phyloP scores from a whole-genome alignment of 768 basidiomycete genomes.

The Gautieria morchelliformis region DNA sequence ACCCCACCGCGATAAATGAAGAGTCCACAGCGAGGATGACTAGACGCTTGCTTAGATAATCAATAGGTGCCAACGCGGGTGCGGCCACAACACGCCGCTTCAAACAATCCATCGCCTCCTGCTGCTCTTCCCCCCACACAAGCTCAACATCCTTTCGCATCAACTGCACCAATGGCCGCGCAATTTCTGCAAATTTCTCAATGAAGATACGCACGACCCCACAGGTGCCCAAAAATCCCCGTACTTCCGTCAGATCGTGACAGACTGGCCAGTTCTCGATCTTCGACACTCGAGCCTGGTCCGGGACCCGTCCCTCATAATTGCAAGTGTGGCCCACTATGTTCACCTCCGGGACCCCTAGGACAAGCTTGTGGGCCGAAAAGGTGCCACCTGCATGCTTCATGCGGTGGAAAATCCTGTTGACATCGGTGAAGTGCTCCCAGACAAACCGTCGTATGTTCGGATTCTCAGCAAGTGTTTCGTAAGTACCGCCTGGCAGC shows the following conservation, averaged over 20 bases:
- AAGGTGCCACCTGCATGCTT: slow-evolving; percentile 29
- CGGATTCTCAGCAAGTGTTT: slow-evolving; percentile 28
- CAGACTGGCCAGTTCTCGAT: slow-evolving; percentile 16
- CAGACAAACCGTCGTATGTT: slow-evolving; percentile 28
- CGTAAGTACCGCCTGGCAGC: slow-evolving; percentile 20
- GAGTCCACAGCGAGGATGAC: slow-evolving; percentile 18
- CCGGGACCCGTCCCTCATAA: slow-evolving; percentile 22
- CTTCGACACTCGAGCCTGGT: slow-evolving; percentile 18
- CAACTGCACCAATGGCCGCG: slow-evolving; percentile 13
- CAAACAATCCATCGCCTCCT: slow-evolving; percentile 6
- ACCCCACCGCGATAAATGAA: slow-evolving; percentile 15
- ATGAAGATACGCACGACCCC: slow-evolving; percentile 17
- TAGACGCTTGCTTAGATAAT: slow-evolving; percentile 8
- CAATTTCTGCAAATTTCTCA: slow-evolving; percentile 14
- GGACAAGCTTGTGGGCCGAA: slow-evolving; percentile 24
- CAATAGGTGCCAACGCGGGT: slow-evolving; percentile 10
- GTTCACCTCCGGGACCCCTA: slow-evolving; percentile 19
- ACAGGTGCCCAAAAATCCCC: slow-evolving; percentile 18
- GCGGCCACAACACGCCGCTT: slow-evolving; percentile 6
- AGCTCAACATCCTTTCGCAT: slow-evolving; percentile 8
- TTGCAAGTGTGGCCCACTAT: slow-evolving; percentile 33
- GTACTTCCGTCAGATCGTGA: slow-evolving; percentile 13
- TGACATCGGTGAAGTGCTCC: slow-evolving; percentile 21
- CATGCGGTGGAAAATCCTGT: slow-evolving; percentile 29
- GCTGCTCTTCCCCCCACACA: background rate